Conservation (phyloP, 164 flowering plant species). For the Magnolia sinica region DNA sequence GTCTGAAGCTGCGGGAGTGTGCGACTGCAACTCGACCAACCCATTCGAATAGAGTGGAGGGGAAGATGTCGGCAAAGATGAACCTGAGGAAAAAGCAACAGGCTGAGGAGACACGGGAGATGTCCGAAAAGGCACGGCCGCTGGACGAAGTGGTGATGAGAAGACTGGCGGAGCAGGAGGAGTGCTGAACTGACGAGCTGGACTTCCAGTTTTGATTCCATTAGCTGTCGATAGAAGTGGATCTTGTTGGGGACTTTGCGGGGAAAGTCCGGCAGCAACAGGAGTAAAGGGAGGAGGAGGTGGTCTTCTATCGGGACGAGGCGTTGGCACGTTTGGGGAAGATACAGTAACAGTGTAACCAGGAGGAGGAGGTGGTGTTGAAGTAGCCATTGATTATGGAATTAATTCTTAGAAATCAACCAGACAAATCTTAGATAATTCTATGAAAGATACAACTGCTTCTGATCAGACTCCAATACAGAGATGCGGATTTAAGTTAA, state of each 20-base stretch:
- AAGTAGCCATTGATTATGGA: conserved; percentile 41
- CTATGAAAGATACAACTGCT: not conserved
- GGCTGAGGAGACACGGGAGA: conserved; percentile 92
- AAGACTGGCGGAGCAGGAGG: conserved; percentile 95
- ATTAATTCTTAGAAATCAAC: not conserved
- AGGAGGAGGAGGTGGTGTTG: conserved; percentile 26
- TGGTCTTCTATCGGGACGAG: conserved; percentile 40
- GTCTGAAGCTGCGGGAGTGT: conserved; percentile 28
- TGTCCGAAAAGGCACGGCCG: conserved; percentile 79
- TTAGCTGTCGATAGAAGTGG: conserved; percentile 50
- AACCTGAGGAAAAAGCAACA: conserved; percentile 45
- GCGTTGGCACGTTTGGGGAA: conserved; percentile 29
- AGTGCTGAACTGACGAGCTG: conserved; percentile 43
- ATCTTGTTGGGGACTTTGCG: conserved; percentile 45
- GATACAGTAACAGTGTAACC: not conserved
- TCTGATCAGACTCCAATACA: too few relatives aligned
- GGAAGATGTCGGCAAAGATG: conserved; percentile 75
- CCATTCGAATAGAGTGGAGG: conserved; percentile 69
- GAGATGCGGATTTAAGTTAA: not conserved
- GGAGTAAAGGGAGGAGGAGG: conserved; percentile 35
- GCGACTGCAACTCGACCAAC: conserved; percentile 43
- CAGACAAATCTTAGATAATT: not conserved
- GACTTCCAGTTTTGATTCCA: conserved; percentile 55
- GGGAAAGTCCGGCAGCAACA: conserved; percentile 47
- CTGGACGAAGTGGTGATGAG: conserved; percentile 81